These are phyloP conservation scores for Penicillium mononematosum DNA, from an alignment of 495 filamentous ascomycete species.

Conservation along the genomic window DNA sequence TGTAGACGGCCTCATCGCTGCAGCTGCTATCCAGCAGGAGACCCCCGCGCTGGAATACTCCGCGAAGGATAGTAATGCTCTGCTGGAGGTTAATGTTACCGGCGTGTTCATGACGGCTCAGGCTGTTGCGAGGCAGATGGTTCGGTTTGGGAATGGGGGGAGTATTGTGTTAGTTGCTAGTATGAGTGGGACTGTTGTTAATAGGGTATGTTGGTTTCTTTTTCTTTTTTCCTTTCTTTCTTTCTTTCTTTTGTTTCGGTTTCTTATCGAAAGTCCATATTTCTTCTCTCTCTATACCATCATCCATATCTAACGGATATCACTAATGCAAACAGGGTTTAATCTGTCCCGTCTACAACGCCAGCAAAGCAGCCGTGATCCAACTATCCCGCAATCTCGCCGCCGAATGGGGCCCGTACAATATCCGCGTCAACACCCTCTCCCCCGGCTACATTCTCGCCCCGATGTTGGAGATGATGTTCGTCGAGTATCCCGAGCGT, in stretches of 20 bases:
- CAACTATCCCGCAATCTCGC: constrained; percentile 64
- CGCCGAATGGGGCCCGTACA: constrained; percentile 57
- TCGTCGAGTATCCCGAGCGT: constrained; percentile 59
- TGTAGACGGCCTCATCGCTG: constrained; percentile 72
- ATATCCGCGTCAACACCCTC: constrained; percentile 41
- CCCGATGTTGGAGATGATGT: constrained; percentile 38
- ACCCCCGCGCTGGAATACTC: constrained; percentile 68
- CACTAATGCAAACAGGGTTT: constrained; percentile 43
- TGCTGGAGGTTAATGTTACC: constrained; percentile 49
- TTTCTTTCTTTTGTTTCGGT: too few relatives aligned
- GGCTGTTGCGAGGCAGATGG: not conserved
- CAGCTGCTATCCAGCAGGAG: constrained; percentile 72
- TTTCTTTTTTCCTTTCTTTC: not conserved
- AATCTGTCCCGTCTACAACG: constrained; percentile 65
- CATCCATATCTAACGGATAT: too few relatives aligned
- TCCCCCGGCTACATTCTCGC: constrained; percentile 50
- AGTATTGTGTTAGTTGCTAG: constrained; percentile 72
- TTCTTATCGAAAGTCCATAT: too few relatives aligned
- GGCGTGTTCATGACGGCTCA: not conserved
- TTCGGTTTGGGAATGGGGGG: constrained; percentile 30
- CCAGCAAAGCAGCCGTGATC: constrained; percentile 63
- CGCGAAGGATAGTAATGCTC: constrained; percentile 61
- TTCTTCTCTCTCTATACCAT: too few relatives aligned
- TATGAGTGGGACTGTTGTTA: constrained; percentile 78
- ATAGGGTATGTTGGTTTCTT: constrained; percentile 37